phyloP scores from a whole-genome alignment of 352 stramenopile genomes.

The Pythium brachiatum region DNA sequence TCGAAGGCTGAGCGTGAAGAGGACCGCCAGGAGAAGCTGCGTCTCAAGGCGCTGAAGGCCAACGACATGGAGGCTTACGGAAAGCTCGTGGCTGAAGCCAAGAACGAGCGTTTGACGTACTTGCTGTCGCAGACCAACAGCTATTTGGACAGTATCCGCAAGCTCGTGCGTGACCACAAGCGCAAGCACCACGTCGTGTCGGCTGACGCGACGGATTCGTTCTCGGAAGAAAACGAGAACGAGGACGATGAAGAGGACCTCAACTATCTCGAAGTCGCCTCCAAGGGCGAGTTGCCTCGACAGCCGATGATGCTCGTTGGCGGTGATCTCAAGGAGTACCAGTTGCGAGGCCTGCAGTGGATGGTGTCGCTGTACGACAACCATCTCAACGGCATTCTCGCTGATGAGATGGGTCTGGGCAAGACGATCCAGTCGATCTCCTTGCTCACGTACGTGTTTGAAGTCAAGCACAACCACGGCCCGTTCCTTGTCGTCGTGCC shows the following conservation, averaged over 20 bases:
- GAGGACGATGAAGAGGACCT: constrained; percentile 69
- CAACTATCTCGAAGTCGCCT: constrained; percentile 83
- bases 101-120: constrained; percentile 97
- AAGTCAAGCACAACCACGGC: constrained; percentile 86
- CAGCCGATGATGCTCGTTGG: constrained; percentile 96
- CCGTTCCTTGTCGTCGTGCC: constrained; percentile 98
- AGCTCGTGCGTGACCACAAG: constrained; percentile 89
- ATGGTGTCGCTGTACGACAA: constrained; percentile 99
- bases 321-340: constrained; percentile 97
- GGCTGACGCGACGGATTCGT: constrained; percentile 11
- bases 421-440: constrained; percentile 90
- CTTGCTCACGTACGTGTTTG: constrained; percentile 79
- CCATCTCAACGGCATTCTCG: constrained; percentile 97
- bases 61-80: constrained; percentile 99
- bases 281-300: constrained; percentile 77
- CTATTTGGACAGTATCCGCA: constrained; percentile 95
- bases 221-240: constrained; percentile 21
- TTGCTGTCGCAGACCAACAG: constrained; percentile 95
- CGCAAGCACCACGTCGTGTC: constrained; percentile 59
- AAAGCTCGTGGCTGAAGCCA: constrained; percentile 95
- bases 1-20: constrained; percentile 84
- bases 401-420: constrained; percentile 95
- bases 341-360: constrained; percentile 99
- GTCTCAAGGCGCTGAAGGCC: constrained; percentile 87
- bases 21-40: constrained; percentile 84